Evolutionary conservation across 2,329 filamentous ascomycete genomes (phyloP), one percentile per base, ranked within the genome.

Genomic region (Ramularia endophylla): DNA sequence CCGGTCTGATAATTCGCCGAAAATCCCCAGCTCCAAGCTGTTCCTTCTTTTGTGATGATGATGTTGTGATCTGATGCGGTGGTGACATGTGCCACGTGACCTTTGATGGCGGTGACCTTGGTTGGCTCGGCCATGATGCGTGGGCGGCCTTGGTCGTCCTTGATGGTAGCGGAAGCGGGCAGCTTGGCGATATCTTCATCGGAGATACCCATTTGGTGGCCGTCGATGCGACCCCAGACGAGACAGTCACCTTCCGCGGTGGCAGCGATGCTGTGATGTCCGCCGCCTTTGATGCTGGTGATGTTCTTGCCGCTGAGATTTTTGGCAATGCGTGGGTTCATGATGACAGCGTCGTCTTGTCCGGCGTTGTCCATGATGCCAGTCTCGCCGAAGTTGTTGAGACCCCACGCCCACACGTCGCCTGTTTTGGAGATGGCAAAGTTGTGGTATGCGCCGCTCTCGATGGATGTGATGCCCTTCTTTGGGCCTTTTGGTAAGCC

Each of bases 331-430:
- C 76, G 78, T 2, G 87, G 85, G 52, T 78, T 76, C n/a, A 84
- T 73, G 37, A 94, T 75, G 47, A 83, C 78, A 25, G 82, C 82
- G 51, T 83, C 80, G 38, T 83, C 78, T 43, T 82, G 77, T 22
- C 81, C 82, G 11, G 77, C 80, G 40, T 74, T 71, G 31, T 78
- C 73, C 12, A 71, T 69, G 44, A 83, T 73, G 27, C 83, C 87
- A 12, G 85, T 85, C 67, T 94, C 83, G 48, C 83, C 85, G 63
- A 85, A 94, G 65, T 85, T 88, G 73, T 94, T 94, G 20, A 90
- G 70, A 17, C 88, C 87, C 87, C 87, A 94, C 0, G 81, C 77
- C 65, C 80, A 92, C 22, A 90, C 82, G 20, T 77, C 73, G 28
- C 81, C 81, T 19, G 81, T 75, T 47, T 79, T 75, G 54, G 77